A percentile compares a stretch with the other conserved stretches of the same genome.
These are phyloP conservation scores for Diplodia scrobiculata DNA, from an alignment of 2,329 filamentous ascomycete genomes.

Conservation along the genomic window DNA sequence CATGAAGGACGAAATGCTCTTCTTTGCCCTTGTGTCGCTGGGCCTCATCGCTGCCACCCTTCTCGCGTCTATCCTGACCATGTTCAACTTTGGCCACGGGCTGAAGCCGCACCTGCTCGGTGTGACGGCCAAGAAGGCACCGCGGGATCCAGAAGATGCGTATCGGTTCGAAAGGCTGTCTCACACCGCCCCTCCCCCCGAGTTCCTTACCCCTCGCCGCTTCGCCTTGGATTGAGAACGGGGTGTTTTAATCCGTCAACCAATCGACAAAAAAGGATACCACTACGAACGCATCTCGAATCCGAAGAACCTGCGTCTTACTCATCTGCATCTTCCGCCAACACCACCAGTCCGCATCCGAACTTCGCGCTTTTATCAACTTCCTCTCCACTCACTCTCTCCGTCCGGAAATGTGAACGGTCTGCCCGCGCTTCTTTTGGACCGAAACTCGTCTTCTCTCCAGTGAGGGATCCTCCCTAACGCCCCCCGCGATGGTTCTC, in stretches of 20 bases:
- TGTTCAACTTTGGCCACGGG: constrained; percentile 35
- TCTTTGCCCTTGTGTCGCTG: constrained; percentile 32
- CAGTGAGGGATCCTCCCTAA: too few relatives aligned
- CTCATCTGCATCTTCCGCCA: not conserved
- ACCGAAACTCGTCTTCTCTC: too few relatives aligned
- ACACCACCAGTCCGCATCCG: too few relatives aligned
- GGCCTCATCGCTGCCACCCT: constrained; percentile 21
- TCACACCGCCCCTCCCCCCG: constrained; percentile 2
- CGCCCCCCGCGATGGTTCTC: too few relatives aligned
- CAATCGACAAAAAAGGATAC: not conserved
- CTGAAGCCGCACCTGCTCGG: constrained; percentile 33
- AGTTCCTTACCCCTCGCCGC: constrained; percentile 4
- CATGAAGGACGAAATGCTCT: constrained; percentile 36
- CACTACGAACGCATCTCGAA: not conserved
- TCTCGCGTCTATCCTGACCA: constrained; percentile 31
- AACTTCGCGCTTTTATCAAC: too few relatives aligned
- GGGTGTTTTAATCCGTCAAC: not conserved
- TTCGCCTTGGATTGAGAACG: constrained; percentile 7
- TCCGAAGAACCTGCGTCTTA: not conserved
- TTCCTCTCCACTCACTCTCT: too few relatives aligned
- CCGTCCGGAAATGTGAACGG: too few relatives aligned
- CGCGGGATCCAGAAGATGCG: constrained; percentile 7
- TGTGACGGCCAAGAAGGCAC: constrained; percentile 3
- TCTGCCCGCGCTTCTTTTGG: too few relatives aligned
- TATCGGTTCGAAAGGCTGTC: constrained; percentile 18